Evolutionary conservation across 805 yeast species (phyloP).

Genomic region (Zygoascus biomembranicola): DNA sequence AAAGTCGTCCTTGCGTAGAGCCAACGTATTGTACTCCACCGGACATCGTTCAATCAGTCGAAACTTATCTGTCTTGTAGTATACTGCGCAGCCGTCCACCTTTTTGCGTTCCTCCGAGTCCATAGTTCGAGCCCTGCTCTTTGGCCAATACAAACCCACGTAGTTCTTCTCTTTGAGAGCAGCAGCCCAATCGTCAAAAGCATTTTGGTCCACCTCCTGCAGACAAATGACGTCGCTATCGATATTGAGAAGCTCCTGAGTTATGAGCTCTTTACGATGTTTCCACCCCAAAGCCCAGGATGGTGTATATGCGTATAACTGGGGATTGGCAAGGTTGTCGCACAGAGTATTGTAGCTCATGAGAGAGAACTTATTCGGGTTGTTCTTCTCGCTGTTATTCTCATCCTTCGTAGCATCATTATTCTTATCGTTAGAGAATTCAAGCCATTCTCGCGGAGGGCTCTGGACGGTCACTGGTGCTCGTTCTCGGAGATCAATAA

Average conservation of each 20-base stretch:
- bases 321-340: slow-evolving; percentile 90
- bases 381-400: slow-evolving; percentile 2
- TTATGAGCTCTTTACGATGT: slow-evolving; percentile 69
- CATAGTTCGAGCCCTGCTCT: slow-evolving; percentile 91
- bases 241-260: slow-evolving; percentile 58
- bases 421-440: slow-evolving; percentile 31
- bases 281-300: slow-evolving; percentile 97
- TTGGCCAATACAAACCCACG: slow-evolving; percentile 72
- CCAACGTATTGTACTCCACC: slow-evolving; percentile 63
- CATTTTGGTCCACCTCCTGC: slow-evolving; percentile 89
- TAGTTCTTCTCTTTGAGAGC: slow-evolving; percentile 66
- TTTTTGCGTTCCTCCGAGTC: slow-evolving; percentile 64
- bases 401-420: slow-evolving; percentile 2
- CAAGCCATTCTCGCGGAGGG: slow-evolving; percentile 75
- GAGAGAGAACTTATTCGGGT: slow-evolving; percentile 48
- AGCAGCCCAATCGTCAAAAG: slow-evolving; percentile 87
- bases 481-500: slow-evolving; percentile 72
- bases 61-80: slow-evolving; percentile 64
- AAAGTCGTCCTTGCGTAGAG: slow-evolving; percentile 52
- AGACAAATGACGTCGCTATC: slow-evolving; percentile 77
- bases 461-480: slow-evolving; percentile 62
- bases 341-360: slow-evolving; percentile 88
- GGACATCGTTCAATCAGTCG: slow-evolving; percentile 59
- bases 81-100: slow-evolving; percentile 98
- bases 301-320: slow-evolving; percentile 89